Evolutionary conservation across 495 filamentous ascomycete genomes (phyloP).

Genomic region (Pseudevernia furfuracea): DNA sequence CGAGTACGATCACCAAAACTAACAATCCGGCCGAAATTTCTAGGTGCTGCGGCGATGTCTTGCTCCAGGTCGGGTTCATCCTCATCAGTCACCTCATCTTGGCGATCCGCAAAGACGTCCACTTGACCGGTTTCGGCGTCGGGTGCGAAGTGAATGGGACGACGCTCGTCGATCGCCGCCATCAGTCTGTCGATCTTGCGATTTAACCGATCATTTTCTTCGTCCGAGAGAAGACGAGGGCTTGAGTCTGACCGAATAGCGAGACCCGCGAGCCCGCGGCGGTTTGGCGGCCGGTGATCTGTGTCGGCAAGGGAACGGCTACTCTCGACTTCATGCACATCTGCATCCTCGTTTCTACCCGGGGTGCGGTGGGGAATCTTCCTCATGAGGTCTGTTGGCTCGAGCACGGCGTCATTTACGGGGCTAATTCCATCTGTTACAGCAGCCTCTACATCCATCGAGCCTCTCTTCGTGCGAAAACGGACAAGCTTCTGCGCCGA

Average conservation of each 20-base stretch:
- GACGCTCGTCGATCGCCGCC: neutral
- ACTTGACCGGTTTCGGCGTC: conserved; percentile 7
- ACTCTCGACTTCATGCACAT: neutral
- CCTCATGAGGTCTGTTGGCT: neutral
- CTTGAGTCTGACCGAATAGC: neutral
- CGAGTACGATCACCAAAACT: neutral
- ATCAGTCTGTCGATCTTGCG: conserved; percentile 5
- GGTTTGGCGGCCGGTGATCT: neutral
- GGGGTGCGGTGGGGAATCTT: neutral
- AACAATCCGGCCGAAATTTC: neutral
- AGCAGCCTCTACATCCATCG: neutral
- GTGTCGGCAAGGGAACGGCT: neutral
- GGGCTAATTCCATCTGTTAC: neutral
- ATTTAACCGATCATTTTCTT: neutral
- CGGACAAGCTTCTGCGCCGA: neutral
- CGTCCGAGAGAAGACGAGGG: conserved; percentile 3
- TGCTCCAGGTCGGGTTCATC: neutral
- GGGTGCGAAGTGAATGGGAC: conserved; percentile 10
- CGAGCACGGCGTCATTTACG: neutral
- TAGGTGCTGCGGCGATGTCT: neutral
- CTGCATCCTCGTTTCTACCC: neutral
- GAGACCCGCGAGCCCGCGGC: neutral
- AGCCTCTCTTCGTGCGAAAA: neutral
- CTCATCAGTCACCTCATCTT: neutral
- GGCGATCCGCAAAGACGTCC: neutral